These are phyloP conservation scores for Nymphaea colorata DNA, from an alignment of 164 flowering plant genomes.

Conservation along the genomic window DNA sequence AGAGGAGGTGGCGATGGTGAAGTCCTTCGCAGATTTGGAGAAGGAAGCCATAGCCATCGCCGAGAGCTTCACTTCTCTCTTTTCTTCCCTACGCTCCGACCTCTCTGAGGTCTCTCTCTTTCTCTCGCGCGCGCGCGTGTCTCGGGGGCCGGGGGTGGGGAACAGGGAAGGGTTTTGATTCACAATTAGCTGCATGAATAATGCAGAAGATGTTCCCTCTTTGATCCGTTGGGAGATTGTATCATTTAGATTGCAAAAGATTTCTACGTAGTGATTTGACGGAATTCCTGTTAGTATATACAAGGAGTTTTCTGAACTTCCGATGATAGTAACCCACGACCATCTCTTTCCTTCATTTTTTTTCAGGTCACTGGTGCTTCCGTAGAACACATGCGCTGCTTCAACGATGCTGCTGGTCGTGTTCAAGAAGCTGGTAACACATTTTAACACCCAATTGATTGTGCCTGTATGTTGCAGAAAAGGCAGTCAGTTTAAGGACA, in stretches of 20 bases:
- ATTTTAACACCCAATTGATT: neutral
- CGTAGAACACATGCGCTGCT: conserved; percentile 81
- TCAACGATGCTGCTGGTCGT: conserved; percentile 76
- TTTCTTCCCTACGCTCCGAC: conserved; percentile 74
- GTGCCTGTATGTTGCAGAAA: neutral
- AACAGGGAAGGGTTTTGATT: neutral
- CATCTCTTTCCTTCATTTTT: neutral
- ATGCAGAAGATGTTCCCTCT: neutral
- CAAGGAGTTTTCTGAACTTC: neutral
- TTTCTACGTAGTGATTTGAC: neutral
- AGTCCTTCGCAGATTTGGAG: conserved; percentile 69
- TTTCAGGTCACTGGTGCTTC: conserved; percentile 61
- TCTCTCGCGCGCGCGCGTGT: neutral
- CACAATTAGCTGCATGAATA: neutral
- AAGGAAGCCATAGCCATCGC: conserved; percentile 82
- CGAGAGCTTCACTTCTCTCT: conserved; percentile 80
- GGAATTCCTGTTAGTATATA: no score
- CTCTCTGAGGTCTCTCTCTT: conserved; percentile 53
- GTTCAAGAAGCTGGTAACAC: conserved; percentile 80
- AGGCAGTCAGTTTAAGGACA: neutral
- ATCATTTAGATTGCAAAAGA: neutral
- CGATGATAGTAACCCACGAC: neutral
- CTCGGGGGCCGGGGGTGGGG: neutral
- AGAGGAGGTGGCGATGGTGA: conserved; percentile 31
- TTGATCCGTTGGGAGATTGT: neutral